Base-by-base conservation (phyloP, 2,329 filamentous ascomycete species). In the Ophiognomonia clavigignenti-juglandacearum region DNA sequence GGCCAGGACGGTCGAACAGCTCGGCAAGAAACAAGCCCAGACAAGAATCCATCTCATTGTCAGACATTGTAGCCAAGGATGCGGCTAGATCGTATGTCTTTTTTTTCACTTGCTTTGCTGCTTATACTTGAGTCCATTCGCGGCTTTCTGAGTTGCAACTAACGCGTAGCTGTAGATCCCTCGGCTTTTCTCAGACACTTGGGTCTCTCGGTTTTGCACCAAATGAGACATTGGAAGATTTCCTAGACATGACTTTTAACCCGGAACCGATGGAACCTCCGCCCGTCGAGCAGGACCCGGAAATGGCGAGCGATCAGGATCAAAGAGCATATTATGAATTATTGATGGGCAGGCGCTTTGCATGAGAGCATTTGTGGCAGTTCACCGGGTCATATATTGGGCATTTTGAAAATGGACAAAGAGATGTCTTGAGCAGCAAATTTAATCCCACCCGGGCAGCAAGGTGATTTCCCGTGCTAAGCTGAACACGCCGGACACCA, bases 281-380 rank as follows among this genome's bases (percentile, higher is more conserved):
- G 23, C 42, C 48, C 14, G 42, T 50, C 26, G 54, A 57, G 43
- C 44, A 35, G 26, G 51, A 53, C 22, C 38, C 41, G 11, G 20
- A 42, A 16, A 45, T 48, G n/a, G 40, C 50, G 13, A 59, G 53
- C 40, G 64, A 66, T 43, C 56, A 61, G 10, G 64, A 67, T 48
- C 64, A 66, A 44, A 61, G 61, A 40, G 62, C 63, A 4, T 67
- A 65, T 26, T 67, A 67, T 39, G 64, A 67, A 53, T 54, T 67
- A 4, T 57, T 67, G 18, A 67, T 67, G 64, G 64, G 64, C 7
- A 50, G 47, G 22, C 48, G 46, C 7, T 55, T 56, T 23, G 43
- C 43, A 9, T 53, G 48, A 53, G 24, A 23, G 24, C 11, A 20
- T n/a, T n/a, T n/a, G n/a, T n/a, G n/a, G n/a, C n/a, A n/a, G n/a